Base-by-base conservation (phyloP, 116 monocot species). In the Cymodocea nodosa region DNA sequence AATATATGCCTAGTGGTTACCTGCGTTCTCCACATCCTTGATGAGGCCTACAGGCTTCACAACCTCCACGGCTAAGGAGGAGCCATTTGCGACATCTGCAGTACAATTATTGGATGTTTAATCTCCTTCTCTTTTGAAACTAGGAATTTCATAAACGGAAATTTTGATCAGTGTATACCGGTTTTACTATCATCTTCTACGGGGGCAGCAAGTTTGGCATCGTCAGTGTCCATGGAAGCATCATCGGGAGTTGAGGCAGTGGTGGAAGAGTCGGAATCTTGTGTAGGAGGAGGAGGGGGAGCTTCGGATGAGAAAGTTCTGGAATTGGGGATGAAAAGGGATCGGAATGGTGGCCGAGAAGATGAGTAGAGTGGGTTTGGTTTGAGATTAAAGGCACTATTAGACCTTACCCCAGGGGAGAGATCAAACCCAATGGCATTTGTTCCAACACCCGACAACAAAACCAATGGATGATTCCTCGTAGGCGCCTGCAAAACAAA, bases 391-490 rank as follows among this genome's bases (percentile, higher is more conserved):
- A 30, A 30, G 30, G 30, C 30, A 30, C 3, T 3, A 30, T 30
- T 30, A 1, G 30, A 30, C 30, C 3, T 87, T 51, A 97, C 97
- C 65, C 79, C 83, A 24, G 90, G 97, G n/a, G 97, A 90, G 50
- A 97, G 84, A 77, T 97, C 91, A 70, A 80, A 97, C 62, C 97
- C 97, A 60, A 95, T 85, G 3, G 95, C 95, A 52, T 90, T 95
- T 4, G 90, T 97, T 51, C 87, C 91, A 4, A 97, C 85, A 6
- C 97, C 91, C 4, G 97, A 91, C 24, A 97, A 62, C 7, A 97
- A 84, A 79, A 91, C 85, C 80, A 90, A 62, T 11, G 97, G 91
- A 72, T 97, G 97, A 75, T 88, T 97, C 83, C 91, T 87, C 70
- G 30, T 36, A 30, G 91, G 90, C 9, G 91, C 91, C 91, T 97